These are phyloP conservation scores for Punctularia strigosozonata DNA, from an alignment of 768 basidiomycete genomes.

Conservation along the genomic window DNA sequence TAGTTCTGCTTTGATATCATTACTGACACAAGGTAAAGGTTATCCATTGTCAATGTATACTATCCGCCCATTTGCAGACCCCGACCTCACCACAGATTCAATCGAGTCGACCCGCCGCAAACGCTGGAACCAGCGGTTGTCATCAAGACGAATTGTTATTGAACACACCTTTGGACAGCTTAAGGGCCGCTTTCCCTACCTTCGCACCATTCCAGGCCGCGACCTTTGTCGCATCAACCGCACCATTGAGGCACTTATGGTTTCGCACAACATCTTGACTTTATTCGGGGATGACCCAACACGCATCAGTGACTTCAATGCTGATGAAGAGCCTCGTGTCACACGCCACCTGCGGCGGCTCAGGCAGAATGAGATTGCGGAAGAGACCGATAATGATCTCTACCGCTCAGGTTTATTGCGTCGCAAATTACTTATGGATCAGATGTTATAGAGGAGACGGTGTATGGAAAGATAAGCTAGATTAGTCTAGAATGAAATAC, in stretches of 20 bases:
- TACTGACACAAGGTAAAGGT: background rate
- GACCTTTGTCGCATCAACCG: constrained; percentile 3
- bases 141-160: constrained; percentile 10
- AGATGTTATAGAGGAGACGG: background rate
- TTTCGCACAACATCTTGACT: constrained; percentile 8
- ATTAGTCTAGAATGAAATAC: background rate
- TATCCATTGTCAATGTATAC: constrained; percentile 5
- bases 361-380: background rate
- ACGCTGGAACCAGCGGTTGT: constrained; percentile 13
- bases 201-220: constrained; percentile 6
- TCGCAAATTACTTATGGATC: constrained; percentile 7
- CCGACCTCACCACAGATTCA: constrained; percentile 1
- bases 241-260: constrained; percentile 3
- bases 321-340: constrained; percentile 6
- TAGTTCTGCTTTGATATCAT: background rate
- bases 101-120: background rate
- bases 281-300: constrained; percentile 5
- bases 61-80: constrained; percentile 4
- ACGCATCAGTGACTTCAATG: constrained; percentile 7
- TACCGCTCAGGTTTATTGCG: constrained; percentile 9
- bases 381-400: constrained; percentile 6
- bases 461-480: background rate
- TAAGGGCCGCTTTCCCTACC: constrained; percentile 17
- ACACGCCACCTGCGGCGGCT: background rate
- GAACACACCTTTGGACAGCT: constrained; percentile 20